Evolutionary conservation across 345 rosid genomes (phyloP).

Genomic region (Gossypium arboreum): DNA sequence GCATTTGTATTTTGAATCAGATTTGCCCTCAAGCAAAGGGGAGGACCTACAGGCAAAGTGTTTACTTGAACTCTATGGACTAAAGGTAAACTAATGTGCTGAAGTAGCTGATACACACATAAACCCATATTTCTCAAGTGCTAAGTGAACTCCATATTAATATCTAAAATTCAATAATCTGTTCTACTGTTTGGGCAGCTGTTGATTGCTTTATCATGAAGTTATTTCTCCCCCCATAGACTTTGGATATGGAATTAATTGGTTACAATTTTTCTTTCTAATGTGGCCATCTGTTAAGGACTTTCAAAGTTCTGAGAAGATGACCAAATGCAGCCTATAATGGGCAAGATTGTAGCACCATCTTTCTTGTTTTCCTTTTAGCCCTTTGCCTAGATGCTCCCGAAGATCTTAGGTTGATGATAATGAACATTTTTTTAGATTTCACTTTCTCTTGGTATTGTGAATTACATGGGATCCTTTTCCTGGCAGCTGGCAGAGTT

Average conservation of each 20-base stretch:
- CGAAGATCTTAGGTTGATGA: slow-evolving; percentile 15
- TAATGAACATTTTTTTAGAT: slow-evolving; percentile 8
- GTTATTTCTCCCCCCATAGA: not conserved
- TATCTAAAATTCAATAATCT: not conserved
- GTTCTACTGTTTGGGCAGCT: not conserved
- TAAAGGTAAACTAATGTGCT: slow-evolving; percentile 54
- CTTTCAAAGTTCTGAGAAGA: not conserved
- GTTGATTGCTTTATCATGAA: not conserved
- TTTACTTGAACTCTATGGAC: slow-evolving; percentile 85
- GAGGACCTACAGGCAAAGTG: slow-evolving; percentile 91
- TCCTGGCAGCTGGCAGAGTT: slow-evolving; percentile 68
- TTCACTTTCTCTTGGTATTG: slow-evolving; percentile 12
- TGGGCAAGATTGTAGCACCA: not conserved
- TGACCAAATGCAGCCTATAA: slow-evolving; percentile 14
- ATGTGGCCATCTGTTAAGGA: not conserved
- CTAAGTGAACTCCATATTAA: not conserved
- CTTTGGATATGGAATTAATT: not conserved
- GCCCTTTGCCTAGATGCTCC: not conserved
- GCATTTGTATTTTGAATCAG: slow-evolving; percentile 42
- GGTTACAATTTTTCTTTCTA: not conserved
- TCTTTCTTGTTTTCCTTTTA: not conserved
- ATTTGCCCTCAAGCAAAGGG: slow-evolving; percentile 84
- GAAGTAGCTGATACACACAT: not conserved
- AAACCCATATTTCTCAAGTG: not conserved
- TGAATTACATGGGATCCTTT: slow-evolving; percentile 32